phyloP scores from a whole-genome alignment of 768 basidiomycete species.

The Rhodotorula diobovata region DNA sequence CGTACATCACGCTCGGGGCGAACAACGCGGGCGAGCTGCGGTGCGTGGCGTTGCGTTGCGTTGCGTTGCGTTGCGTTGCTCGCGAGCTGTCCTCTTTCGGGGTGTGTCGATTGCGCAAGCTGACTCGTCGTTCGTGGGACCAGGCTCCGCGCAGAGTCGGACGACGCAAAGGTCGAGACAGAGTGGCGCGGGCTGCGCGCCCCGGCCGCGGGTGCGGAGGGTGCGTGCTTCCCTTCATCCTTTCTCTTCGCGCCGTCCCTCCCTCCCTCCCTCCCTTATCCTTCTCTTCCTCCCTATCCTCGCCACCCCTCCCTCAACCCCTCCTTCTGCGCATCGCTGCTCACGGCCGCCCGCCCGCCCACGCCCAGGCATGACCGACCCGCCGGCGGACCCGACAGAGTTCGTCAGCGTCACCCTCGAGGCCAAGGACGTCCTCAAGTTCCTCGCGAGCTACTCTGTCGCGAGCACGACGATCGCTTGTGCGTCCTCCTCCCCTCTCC shows the following conservation, averaged over 20 bases:
- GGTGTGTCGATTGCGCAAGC: too few species aligned
- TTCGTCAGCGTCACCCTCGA: conserved; percentile 66
- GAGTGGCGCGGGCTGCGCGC: conserved; percentile 65
- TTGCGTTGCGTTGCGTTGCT: too few species aligned
- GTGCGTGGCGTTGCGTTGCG: conserved; percentile 46
- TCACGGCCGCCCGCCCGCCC: background rate
- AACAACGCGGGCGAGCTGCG: conserved; percentile 60
- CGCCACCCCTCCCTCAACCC: too few species aligned
- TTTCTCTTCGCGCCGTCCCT: background rate
- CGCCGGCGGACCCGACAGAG: conserved; percentile 53
- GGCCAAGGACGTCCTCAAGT: conserved; percentile 70
- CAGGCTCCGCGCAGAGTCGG: conserved; percentile 52
- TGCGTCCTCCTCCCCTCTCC: conserved; percentile 49
- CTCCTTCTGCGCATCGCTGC: background rate
- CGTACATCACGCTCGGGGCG: conserved; percentile 64
- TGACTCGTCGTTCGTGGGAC: too few species aligned
- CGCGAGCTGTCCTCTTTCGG: too few species aligned
- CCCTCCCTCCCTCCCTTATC: too few species aligned
- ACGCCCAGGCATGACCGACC: conserved; percentile 46
- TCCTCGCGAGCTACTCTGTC: conserved; percentile 71
- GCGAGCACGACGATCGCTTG: conserved; percentile 81
- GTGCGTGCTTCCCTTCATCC: background rate
- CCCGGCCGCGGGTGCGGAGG: background rate
- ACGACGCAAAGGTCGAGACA: conserved; percentile 70
- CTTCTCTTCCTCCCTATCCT: background rate